These are phyloP conservation scores for Rasamsonia emersonii DNA, from an alignment of 2,329 filamentous ascomycete genomes.

Conservation along the genomic window DNA sequence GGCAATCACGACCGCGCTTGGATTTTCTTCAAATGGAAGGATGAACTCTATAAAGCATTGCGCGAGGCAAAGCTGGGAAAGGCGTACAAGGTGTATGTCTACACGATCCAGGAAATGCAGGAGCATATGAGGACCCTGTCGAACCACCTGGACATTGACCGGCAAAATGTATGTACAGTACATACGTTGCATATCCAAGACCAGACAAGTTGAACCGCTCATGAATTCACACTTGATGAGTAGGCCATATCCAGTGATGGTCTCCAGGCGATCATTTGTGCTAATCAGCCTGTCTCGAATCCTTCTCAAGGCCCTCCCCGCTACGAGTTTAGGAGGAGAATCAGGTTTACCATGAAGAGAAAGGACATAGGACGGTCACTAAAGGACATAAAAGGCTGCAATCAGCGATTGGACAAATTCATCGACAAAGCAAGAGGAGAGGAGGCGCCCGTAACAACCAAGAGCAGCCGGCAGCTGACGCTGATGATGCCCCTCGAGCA, in stretches of 20 bases:
- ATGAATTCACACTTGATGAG: no score
- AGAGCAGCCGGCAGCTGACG: no score
- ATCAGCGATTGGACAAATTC: neutral
- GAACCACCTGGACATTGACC: neutral
- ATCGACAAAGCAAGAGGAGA: neutral
- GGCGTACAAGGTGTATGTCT: neutral
- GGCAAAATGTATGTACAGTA: no score
- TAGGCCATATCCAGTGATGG: neutral
- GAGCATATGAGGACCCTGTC: neutral
- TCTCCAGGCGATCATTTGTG: neutral
- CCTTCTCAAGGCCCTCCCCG: neutral
- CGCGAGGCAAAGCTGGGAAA: neutral
- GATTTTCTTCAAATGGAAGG: neutral
- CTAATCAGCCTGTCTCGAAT: neutral
- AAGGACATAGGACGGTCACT: neutral
- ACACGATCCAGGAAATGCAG: neutral
- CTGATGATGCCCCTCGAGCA: neutral
- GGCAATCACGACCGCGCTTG: neutral
- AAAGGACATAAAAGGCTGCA: neutral
- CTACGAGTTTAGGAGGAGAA: neutral
- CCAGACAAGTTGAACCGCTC: no score
- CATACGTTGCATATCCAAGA: no score
- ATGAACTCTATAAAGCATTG: neutral
- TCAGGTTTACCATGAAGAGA: neutral
- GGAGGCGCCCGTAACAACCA: neutral